Percentiles rank a stretch among this genome's conserved stretches.
Conservation (phyloP, 176 grass and related monocot species). For the Carex cristatella region DNA sequence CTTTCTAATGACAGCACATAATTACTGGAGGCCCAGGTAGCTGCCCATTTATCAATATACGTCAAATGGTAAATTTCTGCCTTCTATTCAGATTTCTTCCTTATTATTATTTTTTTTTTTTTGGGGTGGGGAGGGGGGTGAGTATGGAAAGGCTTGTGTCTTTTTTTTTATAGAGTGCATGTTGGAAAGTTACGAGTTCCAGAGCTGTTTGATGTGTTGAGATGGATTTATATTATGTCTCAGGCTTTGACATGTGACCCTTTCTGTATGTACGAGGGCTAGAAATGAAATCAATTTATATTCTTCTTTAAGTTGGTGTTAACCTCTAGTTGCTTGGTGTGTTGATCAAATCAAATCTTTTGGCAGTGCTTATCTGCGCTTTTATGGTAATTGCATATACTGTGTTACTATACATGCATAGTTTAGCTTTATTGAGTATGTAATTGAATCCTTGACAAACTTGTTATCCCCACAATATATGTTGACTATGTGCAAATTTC, state of each 20-base stretch:
- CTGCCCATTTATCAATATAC: background rate
- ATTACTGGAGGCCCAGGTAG: conserved; percentile 56
- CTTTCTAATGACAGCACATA: conserved; percentile 33
- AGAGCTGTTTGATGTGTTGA: background rate
- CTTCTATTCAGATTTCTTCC: background rate
- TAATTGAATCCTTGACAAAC: background rate
- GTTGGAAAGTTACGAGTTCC: background rate
- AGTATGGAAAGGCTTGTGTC: too few species aligned
- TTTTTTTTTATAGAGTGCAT: background rate
- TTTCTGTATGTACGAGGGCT: background rate
- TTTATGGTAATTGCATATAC: background rate
- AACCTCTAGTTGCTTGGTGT: background rate
- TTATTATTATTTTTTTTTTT: too few species aligned
- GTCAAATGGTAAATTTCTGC: conserved; percentile 20
- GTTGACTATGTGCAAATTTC: background rate
- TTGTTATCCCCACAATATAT: background rate
- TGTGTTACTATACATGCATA: background rate
- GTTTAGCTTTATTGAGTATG: background rate
- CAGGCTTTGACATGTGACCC: background rate
- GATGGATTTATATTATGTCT: background rate
- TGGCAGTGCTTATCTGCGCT: background rate
- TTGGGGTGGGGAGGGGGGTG: background rate
- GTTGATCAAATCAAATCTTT: background rate
- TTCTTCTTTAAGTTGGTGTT: background rate
- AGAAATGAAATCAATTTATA: background rate